A percentile compares a stretch with the other conserved stretches of the same genome.
These are phyloP conservation scores for Metarhizium robertsii DNA, from an alignment of 2,329 filamentous ascomycete genomes.

Conservation along the genomic window DNA sequence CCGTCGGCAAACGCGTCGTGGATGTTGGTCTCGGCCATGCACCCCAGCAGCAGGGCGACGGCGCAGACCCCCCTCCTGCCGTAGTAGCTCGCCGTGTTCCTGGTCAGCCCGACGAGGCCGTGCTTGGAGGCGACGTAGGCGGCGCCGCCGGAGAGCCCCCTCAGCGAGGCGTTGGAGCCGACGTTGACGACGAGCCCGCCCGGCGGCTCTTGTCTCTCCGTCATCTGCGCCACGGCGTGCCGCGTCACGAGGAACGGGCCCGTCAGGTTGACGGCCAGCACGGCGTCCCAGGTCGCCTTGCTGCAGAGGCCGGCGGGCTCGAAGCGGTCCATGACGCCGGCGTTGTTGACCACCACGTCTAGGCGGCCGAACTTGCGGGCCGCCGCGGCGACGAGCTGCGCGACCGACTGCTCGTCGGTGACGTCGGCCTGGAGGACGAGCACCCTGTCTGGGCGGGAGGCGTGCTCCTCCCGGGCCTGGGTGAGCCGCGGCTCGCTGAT, in stretches of 20 bases:
- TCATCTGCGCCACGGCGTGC: constrained; percentile 30
- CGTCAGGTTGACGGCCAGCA: constrained; percentile 47
- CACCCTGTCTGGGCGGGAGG: background rate
- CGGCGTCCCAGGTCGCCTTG: constrained; percentile 38
- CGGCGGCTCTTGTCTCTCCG: constrained; percentile 3
- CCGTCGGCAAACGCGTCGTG: constrained; percentile 28
- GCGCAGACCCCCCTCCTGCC: constrained; percentile 42
- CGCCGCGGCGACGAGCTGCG: constrained; percentile 13
- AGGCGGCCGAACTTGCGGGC: constrained; percentile 16
- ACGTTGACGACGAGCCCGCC: constrained; percentile 44
- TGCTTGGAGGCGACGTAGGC: constrained; percentile 47
- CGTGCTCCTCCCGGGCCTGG: background rate
- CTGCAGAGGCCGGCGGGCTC: constrained; percentile 39
- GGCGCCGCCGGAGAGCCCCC: constrained; percentile 30
- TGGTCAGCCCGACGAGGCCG: constrained; percentile 42
- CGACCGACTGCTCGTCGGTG: constrained; percentile 5
- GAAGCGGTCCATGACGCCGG: constrained; percentile 48
- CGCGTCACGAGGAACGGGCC: constrained; percentile 44
- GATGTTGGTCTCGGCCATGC: constrained; percentile 49
- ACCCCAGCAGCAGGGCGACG: constrained; percentile 37
- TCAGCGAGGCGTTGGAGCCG: constrained; percentile 33
- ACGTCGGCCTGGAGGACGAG: background rate
- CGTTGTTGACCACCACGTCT: constrained; percentile 51
- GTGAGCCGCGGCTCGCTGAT: constrained; percentile 13
- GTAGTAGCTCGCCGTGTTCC: constrained; percentile 49